Evolutionary conservation across 2,329 filamentous ascomycete genomes (phyloP).

Genomic region (Aureobasidium sp.): DNA sequence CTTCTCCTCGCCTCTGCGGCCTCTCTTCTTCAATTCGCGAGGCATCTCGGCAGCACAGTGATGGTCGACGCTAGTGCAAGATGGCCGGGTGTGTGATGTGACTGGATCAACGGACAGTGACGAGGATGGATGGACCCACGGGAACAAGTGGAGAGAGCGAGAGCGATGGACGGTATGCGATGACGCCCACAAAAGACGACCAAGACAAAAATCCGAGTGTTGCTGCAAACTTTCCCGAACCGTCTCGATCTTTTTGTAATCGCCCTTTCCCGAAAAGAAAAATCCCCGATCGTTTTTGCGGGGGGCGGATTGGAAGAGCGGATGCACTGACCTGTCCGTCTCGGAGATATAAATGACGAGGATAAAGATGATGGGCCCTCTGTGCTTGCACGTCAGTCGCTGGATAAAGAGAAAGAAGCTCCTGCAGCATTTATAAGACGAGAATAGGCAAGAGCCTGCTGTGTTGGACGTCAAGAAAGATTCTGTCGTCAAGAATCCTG

Average conservation of each 20-base stretch:
- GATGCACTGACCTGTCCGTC: not conserved
- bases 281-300: not conserved
- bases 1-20: slow-evolving; percentile 43
- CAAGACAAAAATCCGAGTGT: not conserved
- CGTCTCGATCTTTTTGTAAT: not conserved
- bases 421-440: not conserved
- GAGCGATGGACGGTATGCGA: not conserved
- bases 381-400: not conserved
- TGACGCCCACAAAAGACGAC: not conserved
- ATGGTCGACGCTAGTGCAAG: not conserved
- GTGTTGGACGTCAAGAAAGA: not conserved
- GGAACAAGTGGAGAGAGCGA: not conserved
- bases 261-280: not conserved
- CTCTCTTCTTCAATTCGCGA: slow-evolving; percentile 50
- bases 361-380: not conserved
- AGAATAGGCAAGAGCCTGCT: not conserved
- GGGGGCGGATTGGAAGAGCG: not conserved
- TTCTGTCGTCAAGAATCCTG: not conserved
- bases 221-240: not conserved
- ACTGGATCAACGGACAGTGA: no score
- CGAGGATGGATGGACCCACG: not conserved
- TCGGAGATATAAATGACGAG: not conserved
- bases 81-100: not conserved
- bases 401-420: not conserved
- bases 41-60: slow-evolving; percentile 38